Evolutionary conservation across 768 basidiomycete genomes (phyloP), one percentile per base, ranked within the genome.

Genomic region (Arthromyces matolae): DNA sequence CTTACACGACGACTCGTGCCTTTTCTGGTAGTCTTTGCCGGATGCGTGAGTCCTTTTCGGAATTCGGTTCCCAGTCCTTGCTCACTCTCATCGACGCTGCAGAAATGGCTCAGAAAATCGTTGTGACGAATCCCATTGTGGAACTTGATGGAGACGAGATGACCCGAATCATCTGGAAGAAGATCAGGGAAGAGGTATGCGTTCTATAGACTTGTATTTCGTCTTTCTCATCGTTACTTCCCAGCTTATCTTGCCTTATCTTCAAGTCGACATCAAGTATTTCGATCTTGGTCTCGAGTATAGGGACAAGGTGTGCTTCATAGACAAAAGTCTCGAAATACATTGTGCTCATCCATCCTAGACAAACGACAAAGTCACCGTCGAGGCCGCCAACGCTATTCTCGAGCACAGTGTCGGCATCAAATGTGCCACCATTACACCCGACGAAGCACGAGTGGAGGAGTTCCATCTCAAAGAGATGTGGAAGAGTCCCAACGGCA

Each of bases 81-180:
- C n/a, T 47, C n/a, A 50, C 42, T 29, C 25, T 25, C 38, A 13
- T 18, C 33, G 6, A 36, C 22, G 34, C 49, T 45, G 12, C 37
- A 49, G 55, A 60, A 34, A 60, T 63, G 58, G 36, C 42, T 24
- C 76, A 80, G 64, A 89, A 86, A 65, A 94, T 96, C 60, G 77
- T 76, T 23, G 93, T 93, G 41, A 72, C 79, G 62, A 93, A 93
- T 61, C 93, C 93, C 5, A 80, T 96, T 37, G 93, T 96, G 39
- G 93, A 96, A 71, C 80, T 97, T 43, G 93, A 97, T 65, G 93
- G 93, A 38, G 94, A 96, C 69, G 95, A 99, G 72, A 98, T 98
- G 95, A 99, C 95, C 27, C 78, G 95, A 57, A 96, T 99, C 61
- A 99, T 98, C 65, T 97, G 91, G 93, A 93, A 93, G 81, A 93